Conservation (phyloP, 371 early-diverging fungal species). For the Circinella umbellata region DNA sequence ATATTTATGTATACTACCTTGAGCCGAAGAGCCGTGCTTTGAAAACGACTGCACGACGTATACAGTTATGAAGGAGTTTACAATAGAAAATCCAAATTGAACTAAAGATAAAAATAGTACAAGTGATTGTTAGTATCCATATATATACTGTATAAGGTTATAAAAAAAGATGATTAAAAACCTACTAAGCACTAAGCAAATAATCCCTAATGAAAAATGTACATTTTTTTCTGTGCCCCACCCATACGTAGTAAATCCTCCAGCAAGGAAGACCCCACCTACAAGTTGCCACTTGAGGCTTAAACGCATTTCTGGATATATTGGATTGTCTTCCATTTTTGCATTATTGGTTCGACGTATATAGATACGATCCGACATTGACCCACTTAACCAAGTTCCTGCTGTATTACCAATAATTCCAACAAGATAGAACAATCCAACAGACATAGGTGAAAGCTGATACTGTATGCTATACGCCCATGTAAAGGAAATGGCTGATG, state of each 20-base stretch:
- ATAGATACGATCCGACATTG: conserved; percentile 36
- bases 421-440: conserved; percentile 44
- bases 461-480: conserved; percentile 38
- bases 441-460: conserved; percentile 29
- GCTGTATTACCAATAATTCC: conserved; percentile 33
- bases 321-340: conserved; percentile 14
- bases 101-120: background rate
- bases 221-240: conserved; percentile 46
- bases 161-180: background rate
- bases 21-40: conserved; percentile 1
- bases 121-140: background rate
- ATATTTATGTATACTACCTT: conserved; percentile 1
- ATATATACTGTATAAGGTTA: background rate
- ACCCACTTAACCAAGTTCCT: conserved; percentile 42
- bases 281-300: conserved; percentile 22
- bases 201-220: conserved; percentile 44
- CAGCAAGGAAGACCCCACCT: conserved; percentile 22
- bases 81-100: background rate
- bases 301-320: conserved; percentile 44
- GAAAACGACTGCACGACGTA: background rate
- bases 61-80: background rate
- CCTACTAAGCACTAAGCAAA: conserved; percentile 42
- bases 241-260: conserved; percentile 35
- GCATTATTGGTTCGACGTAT: conserved; percentile 25
- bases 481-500: conserved; percentile 36